Evolutionary conservation across 306 rosid species (phyloP).

Genomic region (Carpinus fangiana): DNA sequence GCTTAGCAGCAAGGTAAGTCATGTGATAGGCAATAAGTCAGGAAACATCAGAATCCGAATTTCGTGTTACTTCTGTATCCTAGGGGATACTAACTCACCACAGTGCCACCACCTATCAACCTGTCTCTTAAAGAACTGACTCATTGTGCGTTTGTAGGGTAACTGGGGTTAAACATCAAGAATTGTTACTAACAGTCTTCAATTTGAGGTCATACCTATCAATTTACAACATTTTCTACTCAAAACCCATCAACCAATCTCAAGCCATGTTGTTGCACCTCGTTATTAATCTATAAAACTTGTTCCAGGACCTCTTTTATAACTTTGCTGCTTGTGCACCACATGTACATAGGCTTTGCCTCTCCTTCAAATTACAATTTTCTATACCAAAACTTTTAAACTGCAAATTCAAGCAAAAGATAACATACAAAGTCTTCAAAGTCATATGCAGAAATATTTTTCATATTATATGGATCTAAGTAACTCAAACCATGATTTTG

Average conservation of each 20-base stretch:
- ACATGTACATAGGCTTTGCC: background rate
- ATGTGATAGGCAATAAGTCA: background rate
- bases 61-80: background rate
- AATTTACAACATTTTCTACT: background rate
- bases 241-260: background rate
- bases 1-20: background rate
- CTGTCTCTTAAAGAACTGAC: background rate
- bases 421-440: background rate
- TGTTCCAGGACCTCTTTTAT: background rate
- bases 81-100: background rate
- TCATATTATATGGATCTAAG: background rate
- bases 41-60: background rate
- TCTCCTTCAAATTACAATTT: background rate
- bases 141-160: background rate
- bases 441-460: background rate
- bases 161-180: background rate
- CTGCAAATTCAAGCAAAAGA: slow-evolving; percentile 11
- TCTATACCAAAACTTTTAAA: background rate
- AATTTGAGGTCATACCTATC: slow-evolving; percentile 44
- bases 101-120: background rate
- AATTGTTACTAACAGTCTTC: background rate
- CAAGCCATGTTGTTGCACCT: background rate
- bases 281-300: background rate
- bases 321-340: background rate
- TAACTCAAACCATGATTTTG: slow-evolving; percentile 26